Base-by-base conservation (phyloP, 805 yeast genomes). In the Wickerhamiella sorbophila region DNA sequence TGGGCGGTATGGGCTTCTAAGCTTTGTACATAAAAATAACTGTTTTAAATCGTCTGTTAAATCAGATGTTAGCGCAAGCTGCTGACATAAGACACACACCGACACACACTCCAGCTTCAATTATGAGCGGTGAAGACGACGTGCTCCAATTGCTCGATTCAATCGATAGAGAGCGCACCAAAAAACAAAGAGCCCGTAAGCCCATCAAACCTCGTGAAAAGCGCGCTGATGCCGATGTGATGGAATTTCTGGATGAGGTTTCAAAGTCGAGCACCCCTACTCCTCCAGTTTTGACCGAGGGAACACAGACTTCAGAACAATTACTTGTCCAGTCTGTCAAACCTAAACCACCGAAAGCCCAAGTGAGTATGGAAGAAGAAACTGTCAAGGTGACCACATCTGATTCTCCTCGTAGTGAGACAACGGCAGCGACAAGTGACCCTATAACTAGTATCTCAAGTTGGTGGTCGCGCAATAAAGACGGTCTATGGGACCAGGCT, bases 201-300 rank as follows among this genome's bases (percentile, higher is more conserved):
- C 42, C 41, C 38, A 31, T 44, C 33, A 40, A 43, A 38, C 31
- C 48, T 38, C 17, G 52, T 35, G 44, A 44, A 12, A 48, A 55
- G 41, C 52, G 50, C 43, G 51, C 54, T 36, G 61, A 64, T 38
- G 64, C 63, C n/a, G 69, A 66, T 29, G 53, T 66, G 24, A 54
- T 64, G 44, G 70, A 65, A 5, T 64, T 66, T 39, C 49, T 66
- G 24, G 70, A 65, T 45, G 61, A 65, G 39, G 50, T 66, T 24
- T 9, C 19, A 37, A 21, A 26, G 29, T 26, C n/a, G 18, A 16
- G 17, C 12, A 36, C 39, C 31, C 10, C 26, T 38, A 14, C 15
- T 16, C 31, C 9, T 37, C 29, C 19, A 16, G 12, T 9, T 4
- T 10, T 9, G 6, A 9, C 19, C 6, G 40, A 15, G 2, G n/a